Base-by-base conservation (phyloP, 768 basidiomycete species). In the Xerocomellus amylosporus region DNA sequence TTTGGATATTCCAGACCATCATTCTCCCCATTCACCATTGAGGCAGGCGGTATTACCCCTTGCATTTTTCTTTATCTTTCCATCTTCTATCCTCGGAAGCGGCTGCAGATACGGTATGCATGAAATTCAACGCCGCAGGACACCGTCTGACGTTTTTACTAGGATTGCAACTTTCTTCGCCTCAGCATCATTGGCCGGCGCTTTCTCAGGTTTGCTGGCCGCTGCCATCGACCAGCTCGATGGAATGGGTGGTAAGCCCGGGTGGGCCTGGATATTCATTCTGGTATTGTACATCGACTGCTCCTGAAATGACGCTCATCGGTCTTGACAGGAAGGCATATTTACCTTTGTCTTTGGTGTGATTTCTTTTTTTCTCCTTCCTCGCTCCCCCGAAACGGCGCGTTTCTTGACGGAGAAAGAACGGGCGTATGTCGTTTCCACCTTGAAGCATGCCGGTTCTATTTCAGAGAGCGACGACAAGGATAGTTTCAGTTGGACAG, bases 261-360 rank as follows among this genome's bases (percentile, higher is more conserved):
- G 81, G 5, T 87, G 85, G 85, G 72, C 78, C 33, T 85, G 81
- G 83, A 75, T 83, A 55, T 80, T 82, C 56, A 79, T 81, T 36
- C 45, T 80, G 20, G 78, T 80, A 65, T 58, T 2, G 3, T 34
- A 41, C 15, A 4, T 5, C 5, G 3, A 38, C 28, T 13, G 5
- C 2, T 5, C 34, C 19, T 34, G 8, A 43, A 13, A 17, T 40
- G 36, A 22, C 14, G 33, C 45, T 57, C 22, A 59, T 28, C 5
- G 8, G 3, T 42, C 19, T 13, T 2, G 38, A 19, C 38, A 73
- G 68, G 81, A 88, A 67, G 88, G 88, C 1, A 67, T 79, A 34
- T 34, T 34, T 15, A 34, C 33, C 33, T 34, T 81, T 51, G 47
- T 79, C 3, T 81, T 85, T 57, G 88, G 86, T 8, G 36, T 79